Conservation (phyloP, 768 basidiomycete species). For the Arthromyces matolae region DNA sequence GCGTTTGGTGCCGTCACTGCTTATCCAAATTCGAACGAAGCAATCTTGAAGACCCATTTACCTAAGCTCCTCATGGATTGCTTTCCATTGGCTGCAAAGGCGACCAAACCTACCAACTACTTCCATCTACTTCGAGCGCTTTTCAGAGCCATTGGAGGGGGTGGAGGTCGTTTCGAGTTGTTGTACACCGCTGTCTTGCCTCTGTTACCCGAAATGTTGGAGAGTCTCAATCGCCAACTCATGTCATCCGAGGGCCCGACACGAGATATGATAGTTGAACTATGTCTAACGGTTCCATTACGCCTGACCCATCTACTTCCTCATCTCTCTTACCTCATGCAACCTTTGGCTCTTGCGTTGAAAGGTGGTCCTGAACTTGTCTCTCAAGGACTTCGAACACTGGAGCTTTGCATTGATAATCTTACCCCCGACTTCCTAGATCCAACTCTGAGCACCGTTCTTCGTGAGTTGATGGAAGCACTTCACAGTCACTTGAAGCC, state of each 20-base stretch:
- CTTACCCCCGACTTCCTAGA: constrained; percentile 97
- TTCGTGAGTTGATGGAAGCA: constrained; percentile 92
- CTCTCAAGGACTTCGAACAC: constrained; percentile 90
- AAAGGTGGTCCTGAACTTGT: constrained; percentile 86
- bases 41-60: constrained; percentile 89
- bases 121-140: constrained; percentile 88
- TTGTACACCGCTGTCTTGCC: constrained; percentile 96
- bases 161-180: constrained; percentile 88
- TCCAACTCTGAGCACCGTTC: constrained; percentile 88
- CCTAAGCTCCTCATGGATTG: constrained; percentile 94
- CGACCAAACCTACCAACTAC: constrained; percentile 87
- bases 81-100: constrained; percentile 90
- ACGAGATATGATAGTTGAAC: constrained; percentile 92
- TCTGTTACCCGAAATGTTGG: constrained; percentile 94
- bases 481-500: constrained; percentile 90
- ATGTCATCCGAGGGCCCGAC: constrained; percentile 76
- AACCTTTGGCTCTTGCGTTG: constrained; percentile 88
- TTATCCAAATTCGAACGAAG: constrained; percentile 76
- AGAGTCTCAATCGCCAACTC: constrained; percentile 88
- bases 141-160: constrained; percentile 90
- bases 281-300: constrained; percentile 94
- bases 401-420: constrained; percentile 99
- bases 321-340: constrained; percentile 93
- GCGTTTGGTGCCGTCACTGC: constrained; percentile 83
- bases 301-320: constrained; percentile 94